Percentiles rank a stretch among this genome's conserved stretches.
phyloP scores from a whole-genome alignment of 139 green algal genomes.

The Pleodorina starrii region DNA sequence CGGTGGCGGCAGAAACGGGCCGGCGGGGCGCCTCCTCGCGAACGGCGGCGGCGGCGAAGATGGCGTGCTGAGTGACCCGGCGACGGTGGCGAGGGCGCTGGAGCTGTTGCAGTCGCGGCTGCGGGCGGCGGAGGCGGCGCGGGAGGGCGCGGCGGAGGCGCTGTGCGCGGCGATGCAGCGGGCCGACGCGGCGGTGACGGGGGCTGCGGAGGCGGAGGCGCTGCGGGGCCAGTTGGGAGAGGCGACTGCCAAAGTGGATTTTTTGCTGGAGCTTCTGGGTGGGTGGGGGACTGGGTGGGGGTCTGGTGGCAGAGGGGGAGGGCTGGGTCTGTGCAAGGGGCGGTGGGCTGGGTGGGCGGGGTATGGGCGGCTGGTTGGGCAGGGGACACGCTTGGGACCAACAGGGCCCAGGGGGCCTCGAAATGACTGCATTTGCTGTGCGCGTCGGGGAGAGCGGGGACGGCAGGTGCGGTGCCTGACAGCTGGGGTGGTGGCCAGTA shows the following conservation, averaged over 20 bases:
- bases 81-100: conserved; percentile 39
- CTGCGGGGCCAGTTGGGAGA: conserved; percentile 49
- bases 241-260: conserved; percentile 51
- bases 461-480: no score
- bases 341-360: no score
- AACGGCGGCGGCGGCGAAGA: background rate
- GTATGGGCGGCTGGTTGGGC: no score
- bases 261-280: conserved; percentile 70
- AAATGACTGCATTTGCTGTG: no score
- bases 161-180: conserved; percentile 69
- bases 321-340: no score
- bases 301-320: no score
- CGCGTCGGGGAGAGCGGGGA: no score
- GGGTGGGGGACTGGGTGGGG: background rate
- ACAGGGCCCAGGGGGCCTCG: no score
- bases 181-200: conserved; percentile 61
- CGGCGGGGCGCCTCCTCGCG: background rate
- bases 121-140: conserved; percentile 57
- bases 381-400: no score
- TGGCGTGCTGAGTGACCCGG: conserved; percentile 11
- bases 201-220: conserved; percentile 36
- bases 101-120: conserved; percentile 58
- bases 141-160: conserved; percentile 66
- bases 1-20: background rate
- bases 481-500: no score